A percentile compares a stretch with the other conserved stretches of the same genome.
phyloP scores from a whole-genome alignment of 352 stramenopile species.

The Phytophthora macrochlamydospora region DNA sequence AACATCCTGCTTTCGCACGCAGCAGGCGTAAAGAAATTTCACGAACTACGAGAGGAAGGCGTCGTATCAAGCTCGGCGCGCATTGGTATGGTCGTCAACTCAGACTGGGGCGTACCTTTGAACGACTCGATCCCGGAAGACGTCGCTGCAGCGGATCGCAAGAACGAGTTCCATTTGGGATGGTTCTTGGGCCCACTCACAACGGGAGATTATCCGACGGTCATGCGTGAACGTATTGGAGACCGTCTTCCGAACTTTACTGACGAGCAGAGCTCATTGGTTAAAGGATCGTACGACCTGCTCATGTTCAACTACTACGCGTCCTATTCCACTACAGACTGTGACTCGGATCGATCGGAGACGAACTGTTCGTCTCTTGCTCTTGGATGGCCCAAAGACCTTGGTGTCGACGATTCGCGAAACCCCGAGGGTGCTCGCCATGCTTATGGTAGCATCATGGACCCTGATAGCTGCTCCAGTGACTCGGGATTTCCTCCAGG shows the following conservation, averaged over 20 bases:
- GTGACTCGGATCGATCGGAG: conserved; percentile 33
- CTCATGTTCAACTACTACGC: conserved; percentile 96
- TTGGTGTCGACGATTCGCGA: conserved; percentile 45
- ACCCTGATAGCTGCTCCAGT: conserved; percentile 25
- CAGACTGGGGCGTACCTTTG: conserved; percentile 76
- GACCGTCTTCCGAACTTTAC: conserved; percentile 90
- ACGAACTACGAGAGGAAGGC: conserved; percentile 31
- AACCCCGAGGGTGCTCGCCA: conserved; percentile 32
- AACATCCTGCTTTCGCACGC: conserved; percentile 92
- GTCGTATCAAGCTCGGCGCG: conserved; percentile 39
- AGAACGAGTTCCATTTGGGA: conserved; percentile 89
- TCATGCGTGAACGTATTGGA: conserved; percentile 88
- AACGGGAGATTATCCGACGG: conserved; percentile 89
- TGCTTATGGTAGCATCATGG: conserved; percentile 38
- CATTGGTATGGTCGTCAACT: conserved; percentile 93
- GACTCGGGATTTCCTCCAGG: conserved; percentile 52
- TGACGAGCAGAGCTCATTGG: conserved; percentile 53
- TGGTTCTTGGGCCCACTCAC: conserved; percentile 93
- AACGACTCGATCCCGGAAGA: conserved; percentile 55
- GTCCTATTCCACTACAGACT: conserved; percentile 56
- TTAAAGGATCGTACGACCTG: conserved; percentile 90
- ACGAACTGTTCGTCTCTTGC: conserved; percentile 40
- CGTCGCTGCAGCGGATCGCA: conserved; percentile 72
- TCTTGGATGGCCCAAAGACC: conserved; percentile 47
- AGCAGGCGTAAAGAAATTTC: conserved; percentile 83